phyloP scores from a whole-genome alignment of 2,329 filamentous ascomycete species.

The Aspergillus brasiliensis region DNA sequence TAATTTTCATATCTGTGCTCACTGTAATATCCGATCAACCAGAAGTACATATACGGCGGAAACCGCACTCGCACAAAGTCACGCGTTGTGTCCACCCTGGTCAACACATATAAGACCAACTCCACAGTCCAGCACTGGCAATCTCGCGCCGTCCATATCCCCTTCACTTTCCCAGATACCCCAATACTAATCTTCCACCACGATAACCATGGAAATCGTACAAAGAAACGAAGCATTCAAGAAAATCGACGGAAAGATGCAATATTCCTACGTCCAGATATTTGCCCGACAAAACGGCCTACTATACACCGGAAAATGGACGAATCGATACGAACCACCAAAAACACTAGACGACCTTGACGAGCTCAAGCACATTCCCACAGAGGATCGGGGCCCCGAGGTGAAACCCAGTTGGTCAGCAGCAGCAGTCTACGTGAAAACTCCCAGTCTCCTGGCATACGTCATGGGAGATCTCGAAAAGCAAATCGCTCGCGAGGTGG shows the following conservation, averaged over 20 bases:
- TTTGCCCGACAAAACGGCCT: slow-evolving; percentile 21
- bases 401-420: slow-evolving; percentile 19
- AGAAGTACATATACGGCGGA: no score
- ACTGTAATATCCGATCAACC: no score
- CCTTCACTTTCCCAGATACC: not conserved
- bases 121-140: no score
- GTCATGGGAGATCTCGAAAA: slow-evolving; percentile 19
- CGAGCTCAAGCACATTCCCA: slow-evolving; percentile 20
- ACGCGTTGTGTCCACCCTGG: no score
- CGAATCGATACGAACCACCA: slow-evolving; percentile 16
- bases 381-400: slow-evolving; percentile 18
- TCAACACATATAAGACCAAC: no score
- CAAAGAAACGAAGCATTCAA: slow-evolving; percentile 24
- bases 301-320: slow-evolving; percentile 27
- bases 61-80: no score
- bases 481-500: slow-evolving; percentile 24
- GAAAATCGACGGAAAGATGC: slow-evolving; percentile 20
- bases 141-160: no score
- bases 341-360: slow-evolving; percentile 21
- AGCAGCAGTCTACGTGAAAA: slow-evolving; percentile 23
- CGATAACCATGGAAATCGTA: slow-evolving; percentile 22
- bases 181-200: not conserved
- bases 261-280: slow-evolving; percentile 24
- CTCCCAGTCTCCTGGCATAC: slow-evolving; percentile 24
- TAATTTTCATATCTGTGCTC: no score